phyloP scores from a whole-genome alignment of 2,329 filamentous ascomycete species.

The Dactylonectria estremocensis region DNA sequence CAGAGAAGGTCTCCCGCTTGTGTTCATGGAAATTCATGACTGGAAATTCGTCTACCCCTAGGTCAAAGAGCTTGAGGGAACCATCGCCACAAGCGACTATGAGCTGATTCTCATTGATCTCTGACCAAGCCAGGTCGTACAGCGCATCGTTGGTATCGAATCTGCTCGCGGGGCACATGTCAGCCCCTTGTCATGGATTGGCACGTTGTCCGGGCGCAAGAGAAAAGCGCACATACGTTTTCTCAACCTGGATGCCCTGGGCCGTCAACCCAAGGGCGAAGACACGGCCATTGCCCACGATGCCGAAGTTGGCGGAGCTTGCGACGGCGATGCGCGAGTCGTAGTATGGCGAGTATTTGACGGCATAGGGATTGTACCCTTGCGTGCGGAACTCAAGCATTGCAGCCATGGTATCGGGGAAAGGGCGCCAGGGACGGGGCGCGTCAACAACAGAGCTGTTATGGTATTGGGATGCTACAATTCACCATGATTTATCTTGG shows the following conservation, averaged over 20 bases:
- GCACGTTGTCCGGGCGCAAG: conserved; percentile 14
- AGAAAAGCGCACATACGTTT: conserved; percentile 71
- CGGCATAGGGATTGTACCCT: conserved; percentile 95
- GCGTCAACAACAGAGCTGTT: conserved; percentile 39
- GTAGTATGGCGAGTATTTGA: conserved; percentile 99
- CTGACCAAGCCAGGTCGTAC: conserved; percentile 95
- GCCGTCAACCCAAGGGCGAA: conserved; percentile 88
- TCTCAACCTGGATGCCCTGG: conserved; percentile 86
- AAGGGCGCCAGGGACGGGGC: conserved; percentile 31
- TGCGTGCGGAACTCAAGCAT: conserved; percentile 97
- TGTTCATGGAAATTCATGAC: conserved; percentile 95
- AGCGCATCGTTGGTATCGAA: conserved; percentile 98
- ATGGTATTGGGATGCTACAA: conserved; percentile 29
- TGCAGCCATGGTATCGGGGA: conserved; percentile 58
- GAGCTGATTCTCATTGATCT: conserved; percentile 95
- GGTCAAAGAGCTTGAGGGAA: conserved; percentile 94
- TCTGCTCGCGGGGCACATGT: conserved; percentile 59
- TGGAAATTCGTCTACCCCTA: conserved; percentile 85
- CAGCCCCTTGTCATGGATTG: background rate
- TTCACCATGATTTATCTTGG: conserved; percentile 19
- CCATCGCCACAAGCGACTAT: conserved; percentile 93
- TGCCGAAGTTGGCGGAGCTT: conserved; percentile 93
- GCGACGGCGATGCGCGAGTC: conserved; percentile 94
- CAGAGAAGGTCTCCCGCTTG: conserved; percentile 91
- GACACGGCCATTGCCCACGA: conserved; percentile 94